phyloP scores from a whole-genome alignment of 257 asterid species.

The Pogostemon cablin region DNA sequence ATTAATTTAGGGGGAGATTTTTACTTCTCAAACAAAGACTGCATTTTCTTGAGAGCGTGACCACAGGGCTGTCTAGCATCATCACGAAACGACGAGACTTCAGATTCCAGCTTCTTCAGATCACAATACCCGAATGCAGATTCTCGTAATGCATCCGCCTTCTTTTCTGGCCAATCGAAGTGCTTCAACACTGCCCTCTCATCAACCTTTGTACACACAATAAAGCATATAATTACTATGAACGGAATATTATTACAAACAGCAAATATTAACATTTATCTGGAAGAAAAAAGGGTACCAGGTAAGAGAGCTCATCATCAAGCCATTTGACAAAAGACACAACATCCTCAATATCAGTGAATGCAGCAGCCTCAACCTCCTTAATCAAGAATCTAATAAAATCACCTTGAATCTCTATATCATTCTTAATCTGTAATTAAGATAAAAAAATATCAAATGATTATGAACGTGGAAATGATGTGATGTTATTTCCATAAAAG shows the following conservation, averaged over 20 bases:
- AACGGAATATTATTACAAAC: neutral
- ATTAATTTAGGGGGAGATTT: neutral
- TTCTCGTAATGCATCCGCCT: slow-evolving; percentile 88
- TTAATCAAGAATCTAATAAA: slow-evolving; percentile 68
- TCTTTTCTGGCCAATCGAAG: slow-evolving; percentile 87
- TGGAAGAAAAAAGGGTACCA: slow-evolving; percentile 42
- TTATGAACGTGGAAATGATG: neutral
- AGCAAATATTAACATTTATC: neutral
- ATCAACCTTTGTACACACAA: slow-evolving; percentile 49
- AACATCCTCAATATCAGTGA: slow-evolving; percentile 81
- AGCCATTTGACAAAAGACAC: slow-evolving; percentile 85
- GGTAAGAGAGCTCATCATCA: slow-evolving; percentile 73
- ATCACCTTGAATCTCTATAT: slow-evolving; percentile 79
- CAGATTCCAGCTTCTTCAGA: slow-evolving; percentile 68
- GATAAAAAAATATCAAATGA: slow-evolving; percentile 20
- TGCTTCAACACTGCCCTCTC: slow-evolving; percentile 94
- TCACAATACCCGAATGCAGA: slow-evolving; percentile 85
- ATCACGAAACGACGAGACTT: slow-evolving; percentile 59
- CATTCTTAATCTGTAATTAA: slow-evolving; percentile 71
- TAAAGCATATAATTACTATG: neutral
- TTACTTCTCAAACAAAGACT: slow-evolving; percentile 64
- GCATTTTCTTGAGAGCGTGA: slow-evolving; percentile 69
- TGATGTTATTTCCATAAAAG: slow-evolving; percentile 8
- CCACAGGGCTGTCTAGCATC: slow-evolving; percentile 63
- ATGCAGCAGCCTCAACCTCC: slow-evolving; percentile 76